Base-by-base conservation (phyloP, 441 rosid species). In the Arabidopsis lyrata region DNA sequence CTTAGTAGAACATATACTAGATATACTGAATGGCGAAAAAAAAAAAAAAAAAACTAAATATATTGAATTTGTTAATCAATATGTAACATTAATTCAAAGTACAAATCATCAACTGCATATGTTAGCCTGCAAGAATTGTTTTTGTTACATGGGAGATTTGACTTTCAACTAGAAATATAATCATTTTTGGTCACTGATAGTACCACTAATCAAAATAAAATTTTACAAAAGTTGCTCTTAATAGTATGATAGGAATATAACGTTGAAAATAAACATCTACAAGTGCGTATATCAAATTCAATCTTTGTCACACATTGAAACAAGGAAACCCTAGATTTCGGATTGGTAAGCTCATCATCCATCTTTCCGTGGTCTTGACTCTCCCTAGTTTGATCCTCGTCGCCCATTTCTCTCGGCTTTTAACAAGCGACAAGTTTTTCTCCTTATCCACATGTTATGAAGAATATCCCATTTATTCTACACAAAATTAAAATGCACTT, bases 51-150 rank as follows among this genome's bases (percentile, higher is more conserved):
- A 62, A n/a, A 62, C 44, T 9, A 42, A 2, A 13, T 12, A 41
- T 5, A 5, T 5, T n/a, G 2, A 44, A n/a, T 44, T 44, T 44
- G 48, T 2, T 15, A 44, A 63, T 5, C 15, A 42, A 27, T 38
- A 24, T 45, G 16, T n/a, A 16, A 27, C 67, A 63, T 27, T 29
- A 44, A 16, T 29, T 24, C 38, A 63, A 29, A 42, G 39, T 62
- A 24, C 35, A 53, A 24, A 53, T 16, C 8, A 44, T 44, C 47
- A 42, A 14, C n/a, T 42, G 38, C 2, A 34, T 34, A 34, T 34
- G 8, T 7, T 34, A 24, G 39, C 39, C 10, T 35, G 3, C 12
- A 36, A 36, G 41, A 9, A 7, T 35, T 35, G 8, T 36, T 35
- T 35, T 35, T 35, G 39, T 42, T 42, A 5, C 14, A 41, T 12